These are phyloP conservation scores for Austroboletus novae-zelandiae DNA, from an alignment of 1,284 basidiomycete genomes.

Conservation along the genomic window DNA sequence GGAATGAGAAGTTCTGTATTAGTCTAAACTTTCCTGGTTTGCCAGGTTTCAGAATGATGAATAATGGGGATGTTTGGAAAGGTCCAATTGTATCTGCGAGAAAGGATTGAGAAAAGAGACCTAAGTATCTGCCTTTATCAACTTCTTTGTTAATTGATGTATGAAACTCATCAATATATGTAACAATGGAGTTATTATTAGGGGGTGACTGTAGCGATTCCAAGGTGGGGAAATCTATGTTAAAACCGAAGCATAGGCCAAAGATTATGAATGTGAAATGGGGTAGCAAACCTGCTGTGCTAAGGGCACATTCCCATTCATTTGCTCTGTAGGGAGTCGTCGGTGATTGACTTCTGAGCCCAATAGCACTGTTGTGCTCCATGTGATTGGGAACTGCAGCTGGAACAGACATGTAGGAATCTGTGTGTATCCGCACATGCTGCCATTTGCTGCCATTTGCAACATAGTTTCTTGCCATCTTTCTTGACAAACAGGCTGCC, in stretches of 20 bases:
- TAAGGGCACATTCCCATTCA: neutral
- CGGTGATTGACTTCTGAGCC: neutral
- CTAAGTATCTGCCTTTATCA: neutral
- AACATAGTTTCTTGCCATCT: too few species aligned
- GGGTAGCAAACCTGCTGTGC: neutral
- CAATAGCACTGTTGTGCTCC: neutral
- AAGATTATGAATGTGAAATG: neutral
- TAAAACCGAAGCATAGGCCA: neutral
- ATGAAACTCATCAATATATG: neutral
- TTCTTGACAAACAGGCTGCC: too few species aligned
- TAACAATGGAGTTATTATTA: neutral
- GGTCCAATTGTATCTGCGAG: neutral
- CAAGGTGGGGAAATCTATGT: neutral
- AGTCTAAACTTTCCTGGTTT: too few species aligned
- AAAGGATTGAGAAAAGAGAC: neutral
- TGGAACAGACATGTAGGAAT: neutral
- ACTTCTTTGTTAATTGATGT: neutral
- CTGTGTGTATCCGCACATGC: neutral
- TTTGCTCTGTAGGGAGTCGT: neutral
- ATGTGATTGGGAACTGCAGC: neutral
- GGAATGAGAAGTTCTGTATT: constrained; percentile 5
- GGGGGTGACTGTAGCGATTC: neutral
- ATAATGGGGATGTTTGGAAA: constrained; percentile 3
- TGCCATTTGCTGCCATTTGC: neutral
- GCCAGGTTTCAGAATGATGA: neutral